Evolutionary conservation across 345 rosid genomes (phyloP).

Genomic region (Moricandia arvensis): DNA sequence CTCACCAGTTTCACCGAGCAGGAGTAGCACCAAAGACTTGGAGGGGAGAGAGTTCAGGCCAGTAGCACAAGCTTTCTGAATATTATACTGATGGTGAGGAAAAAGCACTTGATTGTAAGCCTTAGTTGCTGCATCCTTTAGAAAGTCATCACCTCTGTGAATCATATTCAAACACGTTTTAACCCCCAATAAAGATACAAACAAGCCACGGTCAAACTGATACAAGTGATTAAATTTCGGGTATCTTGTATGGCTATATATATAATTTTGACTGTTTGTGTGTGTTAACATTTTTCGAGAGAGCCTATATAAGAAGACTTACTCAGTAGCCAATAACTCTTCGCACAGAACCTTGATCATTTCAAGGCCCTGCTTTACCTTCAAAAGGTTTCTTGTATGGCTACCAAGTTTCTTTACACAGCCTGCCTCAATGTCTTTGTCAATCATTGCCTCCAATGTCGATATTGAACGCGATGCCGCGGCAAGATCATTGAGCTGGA

Average conservation of each 20-base stretch:
- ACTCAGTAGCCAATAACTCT: conserved; percentile 60
- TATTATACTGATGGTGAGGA: conserved; percentile 75
- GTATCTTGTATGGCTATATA: neutral
- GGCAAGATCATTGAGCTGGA: conserved; percentile 65
- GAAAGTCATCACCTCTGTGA: conserved; percentile 53
- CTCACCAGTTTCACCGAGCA: conserved; percentile 79
- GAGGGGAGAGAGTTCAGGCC: conserved; percentile 82
- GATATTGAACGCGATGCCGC: conserved; percentile 57
- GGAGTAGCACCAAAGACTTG: conserved; percentile 48
- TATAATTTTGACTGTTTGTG: neutral
- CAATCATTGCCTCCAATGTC: conserved; percentile 52
- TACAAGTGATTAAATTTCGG: neutral
- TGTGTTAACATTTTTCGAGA: neutral
- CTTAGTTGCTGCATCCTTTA: conserved; percentile 69
- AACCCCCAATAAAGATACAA: neutral
- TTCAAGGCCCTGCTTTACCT: conserved; percentile 79
- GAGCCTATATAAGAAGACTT: conserved; percentile 29
- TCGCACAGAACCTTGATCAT: conserved; percentile 71
- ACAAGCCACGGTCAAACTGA: neutral
- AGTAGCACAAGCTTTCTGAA: conserved; percentile 77
- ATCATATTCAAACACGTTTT: neutral
- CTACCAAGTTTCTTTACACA: conserved; percentile 60
- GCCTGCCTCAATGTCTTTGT: conserved; percentile 48
- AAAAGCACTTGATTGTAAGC: conserved; percentile 80
- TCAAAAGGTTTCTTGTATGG: conserved; percentile 74